A percentile compares a stretch with the other conserved stretches of the same genome.
Evolutionary conservation across 2,329 filamentous ascomycete genomes (phyloP).

Genomic region (Arthrobotrys entomopaga): DNA sequence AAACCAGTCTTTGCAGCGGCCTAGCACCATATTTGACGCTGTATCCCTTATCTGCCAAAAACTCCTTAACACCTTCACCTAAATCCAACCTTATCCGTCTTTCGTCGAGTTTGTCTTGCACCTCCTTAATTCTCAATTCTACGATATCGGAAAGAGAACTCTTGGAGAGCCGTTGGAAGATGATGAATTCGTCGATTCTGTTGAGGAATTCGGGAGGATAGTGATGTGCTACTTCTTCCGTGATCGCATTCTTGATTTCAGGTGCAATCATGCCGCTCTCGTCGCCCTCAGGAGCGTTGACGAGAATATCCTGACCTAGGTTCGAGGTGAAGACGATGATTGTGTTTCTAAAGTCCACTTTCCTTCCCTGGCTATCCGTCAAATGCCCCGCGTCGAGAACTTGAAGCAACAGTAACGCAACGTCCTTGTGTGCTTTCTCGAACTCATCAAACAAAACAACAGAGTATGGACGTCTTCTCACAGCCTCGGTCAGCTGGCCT

Average conservation of each 20-base stretch:
- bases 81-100: slow-evolving; percentile 82
- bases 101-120: slow-evolving; percentile 84
- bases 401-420: slow-evolving; percentile 88
- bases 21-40: slow-evolving; percentile 90
- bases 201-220: slow-evolving; percentile 96
- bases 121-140: slow-evolving; percentile 85
- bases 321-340: slow-evolving; percentile 97
- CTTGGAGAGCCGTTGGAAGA: slow-evolving; percentile 86
- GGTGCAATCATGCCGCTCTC: slow-evolving; percentile 73
- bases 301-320: slow-evolving; percentile 88
- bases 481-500: slow-evolving; percentile 93
- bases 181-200: slow-evolving; percentile 93
- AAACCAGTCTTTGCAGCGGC: slow-evolving; percentile 88
- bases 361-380: slow-evolving; percentile 94
- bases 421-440: slow-evolving; percentile 95
- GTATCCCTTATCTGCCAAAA: slow-evolving; percentile 90
- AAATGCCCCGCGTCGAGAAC: slow-evolving; percentile 96
- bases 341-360: slow-evolving; percentile 95
- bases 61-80: slow-evolving; percentile 76
- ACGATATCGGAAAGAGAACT: slow-evolving; percentile 88
- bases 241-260: slow-evolving; percentile 79
- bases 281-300: slow-evolving; percentile 73
- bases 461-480: slow-evolving; percentile 92
- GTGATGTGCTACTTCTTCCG: slow-evolving; percentile 80
- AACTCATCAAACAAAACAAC: slow-evolving; percentile 97